Conservation (phyloP, 2,329 filamentous ascomycete genomes). For the Colletotrichum sublineola region DNA sequence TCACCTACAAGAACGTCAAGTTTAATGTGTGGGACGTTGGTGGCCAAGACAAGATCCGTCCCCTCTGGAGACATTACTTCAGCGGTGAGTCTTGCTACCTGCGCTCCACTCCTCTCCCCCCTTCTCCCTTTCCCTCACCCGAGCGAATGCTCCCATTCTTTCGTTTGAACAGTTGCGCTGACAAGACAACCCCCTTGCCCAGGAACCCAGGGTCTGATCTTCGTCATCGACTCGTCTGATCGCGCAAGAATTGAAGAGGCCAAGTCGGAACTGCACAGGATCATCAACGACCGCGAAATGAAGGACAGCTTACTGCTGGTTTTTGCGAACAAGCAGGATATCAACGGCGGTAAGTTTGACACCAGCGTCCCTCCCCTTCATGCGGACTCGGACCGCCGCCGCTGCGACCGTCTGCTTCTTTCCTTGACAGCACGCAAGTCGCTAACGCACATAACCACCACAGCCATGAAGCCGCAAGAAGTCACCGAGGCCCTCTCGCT, state of each 20-base stretch:
- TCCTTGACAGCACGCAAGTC: not conserved
- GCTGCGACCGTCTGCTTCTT: not conserved
- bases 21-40: slow-evolving; percentile 99
- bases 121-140: slow-evolving; percentile 10
- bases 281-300: slow-evolving; percentile 98
- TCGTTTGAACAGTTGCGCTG: slow-evolving; percentile 5
- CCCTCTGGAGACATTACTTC: slow-evolving; percentile 98
- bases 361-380: not conserved
- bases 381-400: not conserved
- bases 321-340: slow-evolving; percentile 99
- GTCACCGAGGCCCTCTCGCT: slow-evolving; percentile 84
- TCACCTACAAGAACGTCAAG: slow-evolving; percentile 99
- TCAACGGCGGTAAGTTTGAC: slow-evolving; percentile 74
- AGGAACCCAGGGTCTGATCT: slow-evolving; percentile 98
- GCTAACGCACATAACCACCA: slow-evolving; percentile 19
- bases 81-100: slow-evolving; percentile 67
- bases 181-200: slow-evolving; percentile 35
- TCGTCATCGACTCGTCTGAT: slow-evolving; percentile 97
- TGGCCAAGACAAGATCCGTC: slow-evolving; percentile 98
- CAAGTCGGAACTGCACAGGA: slow-evolving; percentile 91
- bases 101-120: slow-evolving; percentile 25
- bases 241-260: slow-evolving; percentile 93
- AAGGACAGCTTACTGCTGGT: slow-evolving; percentile 94
- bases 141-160: too few relatives aligned
- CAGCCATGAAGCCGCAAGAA: slow-evolving; percentile 84